Evolutionary conservation across 2,329 filamentous ascomycete genomes (phyloP), one percentile per base, ranked within the genome.

Genomic region (Curvularia verruculosa): DNA sequence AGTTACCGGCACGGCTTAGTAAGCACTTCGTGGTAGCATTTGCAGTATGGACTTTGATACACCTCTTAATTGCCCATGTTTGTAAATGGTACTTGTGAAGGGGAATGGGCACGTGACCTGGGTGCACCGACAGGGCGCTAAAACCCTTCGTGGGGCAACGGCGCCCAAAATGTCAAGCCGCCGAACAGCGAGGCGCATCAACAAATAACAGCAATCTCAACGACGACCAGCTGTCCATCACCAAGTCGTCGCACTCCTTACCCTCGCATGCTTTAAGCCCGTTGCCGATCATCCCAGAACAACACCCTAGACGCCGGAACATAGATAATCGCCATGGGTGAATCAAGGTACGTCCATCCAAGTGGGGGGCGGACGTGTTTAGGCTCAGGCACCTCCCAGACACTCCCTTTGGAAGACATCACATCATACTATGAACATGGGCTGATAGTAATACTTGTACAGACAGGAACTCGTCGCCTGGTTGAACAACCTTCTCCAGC

Each of bases 401-500:
- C 45, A 18, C 46, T 39, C 46, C n/a, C 26, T 34, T n/a, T 15
- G 21, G 34, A n/a, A 46, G 37, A 23, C 66, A 68, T 53, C 69
- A 54, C 37, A 28, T 29, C 52, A 37, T 26, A 41, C 18, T 3
- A 15, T 54, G 39, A 50, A 53, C 61, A 56, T 44, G 53, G 52
- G 55, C 68, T 72, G 53, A 72, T 62, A 24, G 34, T 10, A n/a
- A n/a, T 46, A 31, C 29, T 44, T 44, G 45, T 28, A 60, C 64
- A 98, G 95, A 84, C 95, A 99, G 82, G 95, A 99, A 83, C 87
- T 99, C 70, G 84, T 99, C 70, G 86, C 88, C 81, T 99, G 95
- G 95, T 84, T 98, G 67, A 99, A 99, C 84, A 94, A 91, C 84
- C 90, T 99, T 62, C 88, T 99, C 49, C 92, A 97, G 82, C 89